A percentile compares a stretch with the other conserved stretches of the same genome.
Conservation (phyloP, 1,284 basidiomycete genomes). For the Rhodotorula sp. region DNA sequence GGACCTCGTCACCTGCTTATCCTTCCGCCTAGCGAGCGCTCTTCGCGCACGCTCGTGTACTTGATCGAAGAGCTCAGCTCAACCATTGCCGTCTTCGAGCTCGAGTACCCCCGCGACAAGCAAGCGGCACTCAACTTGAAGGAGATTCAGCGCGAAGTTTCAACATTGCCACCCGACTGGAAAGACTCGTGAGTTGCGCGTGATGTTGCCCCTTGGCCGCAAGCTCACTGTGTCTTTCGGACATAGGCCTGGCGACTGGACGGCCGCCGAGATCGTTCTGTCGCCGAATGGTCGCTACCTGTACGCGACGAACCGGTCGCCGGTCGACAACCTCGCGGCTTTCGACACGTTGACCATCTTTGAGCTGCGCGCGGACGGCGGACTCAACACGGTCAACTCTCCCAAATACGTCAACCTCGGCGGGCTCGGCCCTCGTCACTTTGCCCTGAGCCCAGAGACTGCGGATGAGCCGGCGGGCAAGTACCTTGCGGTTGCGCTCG, state of each 20-base stretch:
- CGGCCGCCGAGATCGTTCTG: conserved; percentile 30
- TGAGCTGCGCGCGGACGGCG: conserved; percentile 11
- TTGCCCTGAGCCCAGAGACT: conserved; percentile 14
- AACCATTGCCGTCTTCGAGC: conserved; percentile 20
- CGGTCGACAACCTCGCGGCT: conserved; percentile 19
- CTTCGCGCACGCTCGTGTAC: conserved; percentile 24
- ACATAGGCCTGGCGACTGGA: conserved; percentile 15
- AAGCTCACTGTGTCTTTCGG: neutral
- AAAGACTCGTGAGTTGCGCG: neutral
- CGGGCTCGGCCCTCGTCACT: conserved; percentile 28
- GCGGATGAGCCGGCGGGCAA: conserved; percentile 8
- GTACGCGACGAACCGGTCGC: conserved; percentile 35
- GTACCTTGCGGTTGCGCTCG: conserved; percentile 25
- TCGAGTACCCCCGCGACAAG: conserved; percentile 18
- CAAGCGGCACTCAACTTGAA: conserved; percentile 2
- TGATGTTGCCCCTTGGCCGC: neutral
- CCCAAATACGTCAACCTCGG: conserved; percentile 9
- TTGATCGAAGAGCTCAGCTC: conserved; percentile 33
- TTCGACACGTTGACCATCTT: conserved; percentile 32
- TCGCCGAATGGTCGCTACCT: conserved; percentile 14
- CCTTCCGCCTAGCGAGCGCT: neutral
- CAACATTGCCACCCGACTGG: conserved; percentile 21
- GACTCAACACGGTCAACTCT: neutral
- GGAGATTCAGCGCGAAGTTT: conserved; percentile 13
- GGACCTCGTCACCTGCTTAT: conserved; percentile 36